phyloP scores from a whole-genome alignment of 2,329 filamentous ascomycete species.

The Fusarium neocosmosporiellum region DNA sequence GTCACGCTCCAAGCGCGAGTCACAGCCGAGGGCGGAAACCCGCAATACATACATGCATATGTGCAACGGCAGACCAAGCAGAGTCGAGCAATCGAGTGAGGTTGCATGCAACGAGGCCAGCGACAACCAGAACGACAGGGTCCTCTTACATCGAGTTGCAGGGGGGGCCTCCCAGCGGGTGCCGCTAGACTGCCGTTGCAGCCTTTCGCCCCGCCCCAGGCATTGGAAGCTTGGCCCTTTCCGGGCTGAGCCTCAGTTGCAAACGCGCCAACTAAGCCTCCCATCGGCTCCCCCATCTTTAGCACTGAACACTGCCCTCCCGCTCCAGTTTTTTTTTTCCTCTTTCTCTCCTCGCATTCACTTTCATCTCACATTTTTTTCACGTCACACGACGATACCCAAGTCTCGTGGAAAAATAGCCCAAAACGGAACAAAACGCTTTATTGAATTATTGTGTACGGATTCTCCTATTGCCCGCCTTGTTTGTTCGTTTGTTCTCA shows the following conservation, averaged over 20 bases:
- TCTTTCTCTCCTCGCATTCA: slow-evolving; percentile 6
- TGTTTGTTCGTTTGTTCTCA: slow-evolving; percentile 6
- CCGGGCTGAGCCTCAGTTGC: slow-evolving; percentile 9
- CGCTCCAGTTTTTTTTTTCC: slow-evolving; percentile 35
- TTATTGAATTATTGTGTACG: slow-evolving; percentile 17
- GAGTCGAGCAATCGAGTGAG: not conserved
- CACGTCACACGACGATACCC: slow-evolving; percentile 9
- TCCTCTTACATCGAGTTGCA: slow-evolving; percentile 20
- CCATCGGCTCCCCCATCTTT: not conserved
- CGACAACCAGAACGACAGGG: not conserved
- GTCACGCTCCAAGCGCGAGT: not conserved
- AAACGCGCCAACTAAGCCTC: slow-evolving; percentile 24
- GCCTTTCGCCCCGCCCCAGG: not conserved
- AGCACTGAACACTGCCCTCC: slow-evolving; percentile 23
- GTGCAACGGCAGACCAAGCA: not conserved
- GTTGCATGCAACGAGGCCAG: not conserved
- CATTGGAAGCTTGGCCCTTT: not conserved
- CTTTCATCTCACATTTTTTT: slow-evolving; percentile 2
- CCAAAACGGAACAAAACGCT: not conserved
- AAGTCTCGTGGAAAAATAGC: not conserved
- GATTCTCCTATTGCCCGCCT: not conserved
- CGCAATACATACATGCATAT: not conserved
- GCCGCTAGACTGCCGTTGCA: slow-evolving; percentile 2
- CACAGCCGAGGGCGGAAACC: not conserved
- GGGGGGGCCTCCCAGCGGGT: slow-evolving; percentile 14